phyloP scores from a whole-genome alignment of 352 stramenopile species.

The Globisporangium takayamanum region DNA sequence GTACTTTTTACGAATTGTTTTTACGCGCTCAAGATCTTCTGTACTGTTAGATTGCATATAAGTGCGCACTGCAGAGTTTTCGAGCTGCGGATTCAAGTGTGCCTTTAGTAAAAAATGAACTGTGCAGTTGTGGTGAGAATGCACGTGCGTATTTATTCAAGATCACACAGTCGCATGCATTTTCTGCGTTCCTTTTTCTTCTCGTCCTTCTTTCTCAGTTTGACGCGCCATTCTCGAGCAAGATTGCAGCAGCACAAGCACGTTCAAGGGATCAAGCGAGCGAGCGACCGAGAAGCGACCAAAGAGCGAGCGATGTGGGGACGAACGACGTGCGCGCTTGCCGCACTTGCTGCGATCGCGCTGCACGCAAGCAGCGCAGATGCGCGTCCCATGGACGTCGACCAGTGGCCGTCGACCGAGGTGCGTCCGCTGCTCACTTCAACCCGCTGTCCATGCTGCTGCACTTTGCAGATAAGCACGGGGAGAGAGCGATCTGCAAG shows the following conservation, averaged over 20 bases:
- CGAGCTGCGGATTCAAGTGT: no score
- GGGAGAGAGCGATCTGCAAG: neutral
- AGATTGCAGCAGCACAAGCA: constrained; percentile 4
- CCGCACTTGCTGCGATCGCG: constrained; percentile 18
- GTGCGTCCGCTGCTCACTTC: constrained; percentile 19
- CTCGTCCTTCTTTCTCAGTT: constrained; percentile 3
- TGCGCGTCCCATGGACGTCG: constrained; percentile 62
- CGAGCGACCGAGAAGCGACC: no score
- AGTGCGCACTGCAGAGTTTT: no score
- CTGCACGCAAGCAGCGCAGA: constrained; percentile 16
- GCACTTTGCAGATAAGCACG: neutral
- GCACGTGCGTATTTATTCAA: no score
- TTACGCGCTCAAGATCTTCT: no score
- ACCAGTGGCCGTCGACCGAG: constrained; percentile 79
- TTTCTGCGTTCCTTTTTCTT: neutral
- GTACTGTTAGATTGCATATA: no score
- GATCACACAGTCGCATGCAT: no score
- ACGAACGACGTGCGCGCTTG: constrained; percentile 3
- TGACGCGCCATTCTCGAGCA: constrained; percentile 1
- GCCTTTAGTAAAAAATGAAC: no score
- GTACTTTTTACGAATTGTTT: no score
- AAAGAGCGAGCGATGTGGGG: constrained; percentile 9
- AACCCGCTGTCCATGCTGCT: neutral
- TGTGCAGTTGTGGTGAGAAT: no score
- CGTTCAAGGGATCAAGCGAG: constrained; percentile 3